A percentile compares a stretch with the other conserved stretches of the same genome.
Conservation (phyloP, 1,139 yeast species). For the Yamadazyma dendronema region DNA sequence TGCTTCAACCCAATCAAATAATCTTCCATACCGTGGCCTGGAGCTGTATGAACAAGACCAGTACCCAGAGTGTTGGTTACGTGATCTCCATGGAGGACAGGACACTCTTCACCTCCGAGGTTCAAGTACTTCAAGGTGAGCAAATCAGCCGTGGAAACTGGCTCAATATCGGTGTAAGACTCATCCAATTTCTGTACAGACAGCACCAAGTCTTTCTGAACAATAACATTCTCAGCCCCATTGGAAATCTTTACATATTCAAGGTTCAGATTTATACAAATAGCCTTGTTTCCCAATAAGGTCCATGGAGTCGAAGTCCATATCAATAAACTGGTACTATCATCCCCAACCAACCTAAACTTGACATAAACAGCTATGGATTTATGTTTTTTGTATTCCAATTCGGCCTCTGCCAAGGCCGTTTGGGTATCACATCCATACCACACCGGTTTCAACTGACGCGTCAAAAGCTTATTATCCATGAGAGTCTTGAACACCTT, state of each 20-base stretch:
- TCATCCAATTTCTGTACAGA: constrained; percentile 31
- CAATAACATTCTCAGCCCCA: constrained; percentile 43
- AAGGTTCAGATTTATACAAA: constrained; percentile 63
- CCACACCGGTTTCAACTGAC: constrained; percentile 92
- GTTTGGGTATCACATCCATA: constrained; percentile 96
- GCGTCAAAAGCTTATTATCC: constrained; percentile 63
- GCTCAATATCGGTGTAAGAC: constrained; percentile 25
- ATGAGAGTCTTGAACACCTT: constrained; percentile 66
- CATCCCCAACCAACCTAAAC: constrained; percentile 30
- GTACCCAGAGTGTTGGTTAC: constrained; percentile 86
- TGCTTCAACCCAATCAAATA: constrained; percentile 65
- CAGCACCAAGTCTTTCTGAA: constrained; percentile 45
- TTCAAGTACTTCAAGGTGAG: constrained; percentile 49
- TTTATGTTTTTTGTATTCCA: constrained; percentile 78
- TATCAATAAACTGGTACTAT: constrained; percentile 42
- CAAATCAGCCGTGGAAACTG: constrained; percentile 45
- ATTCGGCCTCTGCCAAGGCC: constrained; percentile 94
- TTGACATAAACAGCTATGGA: constrained; percentile 72
- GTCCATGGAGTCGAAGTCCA: constrained; percentile 99
- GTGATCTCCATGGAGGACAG: constrained; percentile 76
- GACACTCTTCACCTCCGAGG: constrained; percentile 46
- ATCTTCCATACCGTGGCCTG: constrained; percentile 97
- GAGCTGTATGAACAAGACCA: constrained; percentile 95
- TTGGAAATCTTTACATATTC: constrained; percentile 53
- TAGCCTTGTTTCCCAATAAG: constrained; percentile 80